Base-by-base conservation (phyloP, 1,284 basidiomycete species). In the Trichosporon ovoides region DNA sequence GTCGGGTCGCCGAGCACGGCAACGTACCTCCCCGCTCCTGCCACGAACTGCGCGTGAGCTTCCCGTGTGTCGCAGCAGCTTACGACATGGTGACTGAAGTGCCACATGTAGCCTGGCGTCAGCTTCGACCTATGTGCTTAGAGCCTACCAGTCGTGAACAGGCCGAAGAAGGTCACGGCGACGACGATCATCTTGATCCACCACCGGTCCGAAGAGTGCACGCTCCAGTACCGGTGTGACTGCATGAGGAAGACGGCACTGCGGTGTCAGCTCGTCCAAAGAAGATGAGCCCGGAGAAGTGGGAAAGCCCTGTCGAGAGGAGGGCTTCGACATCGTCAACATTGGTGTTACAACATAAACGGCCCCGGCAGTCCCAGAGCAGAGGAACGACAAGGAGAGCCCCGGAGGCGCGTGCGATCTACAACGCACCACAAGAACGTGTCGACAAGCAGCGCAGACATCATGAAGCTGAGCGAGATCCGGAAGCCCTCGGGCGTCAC, bases 151-250 rank as follows among this genome's bases (percentile, higher is more conserved):
- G 52, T 53, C 11, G 38, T 40, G 38, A 38, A 38, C 18, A 38
- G 31, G 28, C n/a, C 24, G 12, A 53, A n/a, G 12, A 48, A 48
- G 16, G 43, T 16, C 3, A 48, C 18, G 2, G 53, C 28, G 20
- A 58, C 52, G 20, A 70, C 68, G 13, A 66, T 40, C 11, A 28
- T 18, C 48, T 61, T 64, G 16, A 65, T 70, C 66, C 65, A 70
- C 52, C 48, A 31, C 28, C 60, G 60, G 51, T 70, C 70, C 16
- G 43, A 40, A 3, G 16, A 38, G 53, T 69, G 66, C 50, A 40
- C 63, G 53, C 22, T 35, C 53, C 59, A 66, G 56, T 68, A 68
- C 28, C 46, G 38, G 46, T 52, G 38, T 10, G 65, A 28, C 60
- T 65, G 61, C 53, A 66, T 55, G 12, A 55, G 37, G 22, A 65